Evolutionary conservation across 2,329 filamentous ascomycete genomes (phyloP).

Genomic region (Paraconiothyrium sp.): DNA sequence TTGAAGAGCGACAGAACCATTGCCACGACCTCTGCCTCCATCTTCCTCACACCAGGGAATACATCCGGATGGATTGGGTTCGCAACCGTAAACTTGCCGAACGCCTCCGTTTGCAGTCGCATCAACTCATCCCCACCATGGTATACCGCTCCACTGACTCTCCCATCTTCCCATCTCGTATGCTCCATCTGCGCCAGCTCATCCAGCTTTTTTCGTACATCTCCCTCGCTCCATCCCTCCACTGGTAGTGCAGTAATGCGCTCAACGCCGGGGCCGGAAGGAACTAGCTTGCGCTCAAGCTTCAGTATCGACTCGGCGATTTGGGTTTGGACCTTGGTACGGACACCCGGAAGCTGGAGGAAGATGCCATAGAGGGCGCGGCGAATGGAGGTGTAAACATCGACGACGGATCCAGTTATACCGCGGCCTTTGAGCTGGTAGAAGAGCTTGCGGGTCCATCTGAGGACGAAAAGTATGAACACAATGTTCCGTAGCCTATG

Average conservation of each 20-base stretch:
- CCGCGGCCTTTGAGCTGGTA: slow-evolving; percentile 91
- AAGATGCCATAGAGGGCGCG: slow-evolving; percentile 85
- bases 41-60: slow-evolving; percentile 96
- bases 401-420: slow-evolving; percentile 77
- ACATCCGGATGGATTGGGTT: slow-evolving; percentile 99
- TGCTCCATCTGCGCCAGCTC: slow-evolving; percentile 87
- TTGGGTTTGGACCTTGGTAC: slow-evolving; percentile 84
- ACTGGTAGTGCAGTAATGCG: slow-evolving; percentile 81
- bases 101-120: slow-evolving; percentile 89
- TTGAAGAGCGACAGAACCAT: slow-evolving; percentile 93
- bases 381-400: slow-evolving; percentile 76
- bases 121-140: slow-evolving; percentile 87
- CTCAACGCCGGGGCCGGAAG: slow-evolving; percentile 73
- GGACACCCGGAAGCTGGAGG: slow-evolving; percentile 85
- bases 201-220: slow-evolving; percentile 80
- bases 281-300: slow-evolving; percentile 84
- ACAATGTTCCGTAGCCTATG: slow-evolving; percentile 82
- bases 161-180: slow-evolving; percentile 95
- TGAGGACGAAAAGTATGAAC: slow-evolving; percentile 86
- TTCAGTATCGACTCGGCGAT: slow-evolving; percentile 82
- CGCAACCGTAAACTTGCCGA: slow-evolving; percentile 90
- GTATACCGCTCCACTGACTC: slow-evolving; percentile 94
- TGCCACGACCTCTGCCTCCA: slow-evolving; percentile 97
- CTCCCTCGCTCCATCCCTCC: slow-evolving; percentile 82
- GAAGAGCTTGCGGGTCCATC: slow-evolving; percentile 80